These are phyloP conservation scores for Alternaria sp. DNA, from an alignment of 2,329 filamentous ascomycete genomes.

Conservation along the genomic window DNA sequence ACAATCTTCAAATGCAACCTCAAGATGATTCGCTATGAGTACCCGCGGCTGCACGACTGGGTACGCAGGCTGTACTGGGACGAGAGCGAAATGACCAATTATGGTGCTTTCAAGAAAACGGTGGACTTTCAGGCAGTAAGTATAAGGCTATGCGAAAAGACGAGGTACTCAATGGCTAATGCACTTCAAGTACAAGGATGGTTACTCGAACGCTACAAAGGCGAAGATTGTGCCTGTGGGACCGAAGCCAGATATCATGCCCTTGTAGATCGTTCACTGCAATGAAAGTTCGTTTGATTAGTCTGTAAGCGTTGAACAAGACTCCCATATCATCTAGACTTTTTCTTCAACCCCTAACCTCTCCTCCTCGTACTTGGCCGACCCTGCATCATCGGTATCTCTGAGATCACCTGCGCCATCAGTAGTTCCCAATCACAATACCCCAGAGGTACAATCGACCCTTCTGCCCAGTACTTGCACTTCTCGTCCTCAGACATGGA, in stretches of 20 bases:
- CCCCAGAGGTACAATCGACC: not conserved
- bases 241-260: slow-evolving; percentile 19
- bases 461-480: not conserved
- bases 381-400: not conserved
- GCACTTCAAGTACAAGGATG: slow-evolving; percentile 14
- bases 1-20: slow-evolving; percentile 77
- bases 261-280: not conserved
- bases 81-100: slow-evolving; percentile 30
- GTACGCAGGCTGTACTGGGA: slow-evolving; percentile 84
- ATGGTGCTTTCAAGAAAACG: slow-evolving; percentile 34
- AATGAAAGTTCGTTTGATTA: not conserved
- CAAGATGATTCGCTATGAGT: slow-evolving; percentile 79
- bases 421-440: not conserved
- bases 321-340: not conserved
- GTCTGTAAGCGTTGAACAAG: not conserved
- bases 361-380: not conserved
- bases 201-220: slow-evolving; percentile 12
- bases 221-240: slow-evolving; percentile 23
- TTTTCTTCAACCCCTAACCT: not conserved
- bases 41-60: slow-evolving; percentile 79
- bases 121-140: slow-evolving; percentile 21
- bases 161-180: not conserved
- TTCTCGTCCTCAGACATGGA: not conserved
- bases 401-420: not conserved
- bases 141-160: not conserved